A percentile compares a stretch with the other conserved stretches of the same genome.
Conservation (phyloP, 2,329 filamentous ascomycete genomes). For the Colletotrichum zoysiae region DNA sequence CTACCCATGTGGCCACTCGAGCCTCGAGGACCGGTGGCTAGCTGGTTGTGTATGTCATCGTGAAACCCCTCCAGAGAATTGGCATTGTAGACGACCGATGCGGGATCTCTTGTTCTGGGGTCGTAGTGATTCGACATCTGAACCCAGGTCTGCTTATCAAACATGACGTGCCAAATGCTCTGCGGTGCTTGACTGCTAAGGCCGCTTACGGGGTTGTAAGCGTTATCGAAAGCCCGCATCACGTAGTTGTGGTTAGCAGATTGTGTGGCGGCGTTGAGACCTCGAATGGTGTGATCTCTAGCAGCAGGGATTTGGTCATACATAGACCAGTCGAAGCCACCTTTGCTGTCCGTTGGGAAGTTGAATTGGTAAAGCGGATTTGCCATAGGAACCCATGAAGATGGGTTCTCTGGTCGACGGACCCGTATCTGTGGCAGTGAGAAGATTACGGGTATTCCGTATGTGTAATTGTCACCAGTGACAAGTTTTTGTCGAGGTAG, state of each 20-base stretch:
- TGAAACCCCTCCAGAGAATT: slow-evolving; percentile 19
- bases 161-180: slow-evolving; percentile 22
- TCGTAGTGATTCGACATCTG: slow-evolving; percentile 22
- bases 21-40: not conserved
- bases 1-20: slow-evolving; percentile 4
- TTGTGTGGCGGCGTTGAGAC: not conserved
- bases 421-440: not conserved
- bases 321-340: slow-evolving; percentile 13
- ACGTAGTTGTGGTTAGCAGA: not conserved
- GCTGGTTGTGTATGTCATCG: slow-evolving; percentile 13
- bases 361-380: slow-evolving; percentile 20
- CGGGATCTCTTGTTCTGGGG: slow-evolving; percentile 1
- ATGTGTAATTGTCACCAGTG: not conserved
- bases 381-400: not conserved
- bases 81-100: slow-evolving; percentile 4
- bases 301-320: not conserved
- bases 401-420: not conserved
- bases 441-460: not conserved
- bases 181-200: slow-evolving; percentile 4
- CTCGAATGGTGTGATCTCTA: not conserved
- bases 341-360: slow-evolving; percentile 4
- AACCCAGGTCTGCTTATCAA: slow-evolving; percentile 9
- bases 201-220: slow-evolving; percentile 21
- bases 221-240: not conserved
- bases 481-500: not conserved